Evolutionary conservation across 2,329 filamentous ascomycete species (phyloP).

Genomic region (Penicillium capsulatum): DNA sequence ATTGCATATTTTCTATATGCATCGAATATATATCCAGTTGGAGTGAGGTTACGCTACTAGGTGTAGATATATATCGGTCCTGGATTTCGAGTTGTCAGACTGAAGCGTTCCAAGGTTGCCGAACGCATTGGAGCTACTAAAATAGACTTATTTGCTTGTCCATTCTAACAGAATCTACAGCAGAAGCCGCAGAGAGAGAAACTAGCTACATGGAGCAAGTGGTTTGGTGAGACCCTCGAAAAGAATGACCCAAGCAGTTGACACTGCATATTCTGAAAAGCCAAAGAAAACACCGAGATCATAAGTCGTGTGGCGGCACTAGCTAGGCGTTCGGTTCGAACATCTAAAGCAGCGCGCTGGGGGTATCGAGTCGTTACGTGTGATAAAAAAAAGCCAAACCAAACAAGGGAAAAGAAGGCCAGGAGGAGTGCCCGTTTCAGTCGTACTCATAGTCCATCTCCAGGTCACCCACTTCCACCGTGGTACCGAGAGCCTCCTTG

Average conservation of each 20-base stretch:
- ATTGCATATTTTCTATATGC: too few relatives aligned
- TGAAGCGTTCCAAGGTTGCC: too few relatives aligned
- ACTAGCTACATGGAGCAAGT: too few relatives aligned
- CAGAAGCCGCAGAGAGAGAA: too few relatives aligned
- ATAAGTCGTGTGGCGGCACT: conserved; percentile 17
- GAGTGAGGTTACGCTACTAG: too few relatives aligned
- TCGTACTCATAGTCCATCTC: conserved; percentile 35
- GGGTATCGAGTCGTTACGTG: conserved; percentile 24
- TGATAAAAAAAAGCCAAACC: conserved; percentile 2
- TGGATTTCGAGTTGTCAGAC: too few relatives aligned
- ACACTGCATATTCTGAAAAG: background rate
- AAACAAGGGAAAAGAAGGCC: conserved; percentile 1
- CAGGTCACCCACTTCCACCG: conserved; percentile 58
- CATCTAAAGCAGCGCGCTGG: conserved; percentile 9
- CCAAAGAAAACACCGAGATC: conserved; percentile 14
- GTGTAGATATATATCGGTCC: too few relatives aligned
- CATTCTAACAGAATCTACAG: too few relatives aligned
- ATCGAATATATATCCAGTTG: too few relatives aligned
- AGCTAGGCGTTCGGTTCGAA: conserved; percentile 8
- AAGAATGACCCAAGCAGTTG: conserved; percentile 2
- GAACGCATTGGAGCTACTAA: too few relatives aligned
- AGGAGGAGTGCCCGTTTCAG: conserved; percentile 1
- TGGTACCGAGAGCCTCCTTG: conserved; percentile 76
- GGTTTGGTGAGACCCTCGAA: too few relatives aligned
- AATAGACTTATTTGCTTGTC: too few relatives aligned